Evolutionary conservation across 2,329 filamentous ascomycete genomes (phyloP).

Genomic region (Chaetothyriales sp.): DNA sequence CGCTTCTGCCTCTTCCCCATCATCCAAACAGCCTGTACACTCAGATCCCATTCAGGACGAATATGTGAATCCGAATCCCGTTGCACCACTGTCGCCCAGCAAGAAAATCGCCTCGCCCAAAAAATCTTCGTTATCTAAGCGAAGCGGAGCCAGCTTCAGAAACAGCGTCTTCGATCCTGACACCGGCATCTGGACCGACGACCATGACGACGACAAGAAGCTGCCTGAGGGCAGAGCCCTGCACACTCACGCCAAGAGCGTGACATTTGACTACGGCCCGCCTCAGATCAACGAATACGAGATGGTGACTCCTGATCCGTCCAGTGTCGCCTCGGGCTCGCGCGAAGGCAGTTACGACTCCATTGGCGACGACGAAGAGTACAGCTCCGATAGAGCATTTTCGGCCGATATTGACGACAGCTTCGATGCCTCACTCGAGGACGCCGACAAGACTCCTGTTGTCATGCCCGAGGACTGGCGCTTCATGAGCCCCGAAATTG

Average conservation of each 20-base stretch:
- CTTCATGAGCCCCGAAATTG: constrained; percentile 54
- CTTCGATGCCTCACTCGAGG: constrained; percentile 89
- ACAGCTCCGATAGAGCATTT: constrained; percentile 45
- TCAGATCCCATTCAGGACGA: constrained; percentile 15
- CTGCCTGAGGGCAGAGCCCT: constrained; percentile 51
- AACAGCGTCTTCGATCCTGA: constrained; percentile 49
- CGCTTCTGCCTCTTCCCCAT: constrained; percentile 19
- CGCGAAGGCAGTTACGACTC: constrained; percentile 89
- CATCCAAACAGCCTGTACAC: constrained; percentile 33
- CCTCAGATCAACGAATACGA: constrained; percentile 97
- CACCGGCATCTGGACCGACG: constrained; percentile 53
- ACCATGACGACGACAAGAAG: constrained; percentile 47
- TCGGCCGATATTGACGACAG: constrained; percentile 63
- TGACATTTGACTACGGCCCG: constrained; percentile 88
- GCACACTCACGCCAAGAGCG: constrained; percentile 83
- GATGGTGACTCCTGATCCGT: constrained; percentile 93
- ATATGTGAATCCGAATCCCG: constrained; percentile 1
- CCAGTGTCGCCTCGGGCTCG: constrained; percentile 76
- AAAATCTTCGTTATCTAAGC: constrained; percentile 75
- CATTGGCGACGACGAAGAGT: constrained; percentile 59
- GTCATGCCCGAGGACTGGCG: constrained; percentile 97
- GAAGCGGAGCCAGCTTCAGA: constrained; percentile 36
- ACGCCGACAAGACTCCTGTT: constrained; percentile 92
- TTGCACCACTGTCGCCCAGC: constrained; percentile 41
- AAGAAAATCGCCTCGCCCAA: constrained; percentile 64